A percentile compares a stretch with the other conserved stretches of the same genome.
Evolutionary conservation across 176 grass and related monocot species (phyloP).

Genomic region (Secale cereale): DNA sequence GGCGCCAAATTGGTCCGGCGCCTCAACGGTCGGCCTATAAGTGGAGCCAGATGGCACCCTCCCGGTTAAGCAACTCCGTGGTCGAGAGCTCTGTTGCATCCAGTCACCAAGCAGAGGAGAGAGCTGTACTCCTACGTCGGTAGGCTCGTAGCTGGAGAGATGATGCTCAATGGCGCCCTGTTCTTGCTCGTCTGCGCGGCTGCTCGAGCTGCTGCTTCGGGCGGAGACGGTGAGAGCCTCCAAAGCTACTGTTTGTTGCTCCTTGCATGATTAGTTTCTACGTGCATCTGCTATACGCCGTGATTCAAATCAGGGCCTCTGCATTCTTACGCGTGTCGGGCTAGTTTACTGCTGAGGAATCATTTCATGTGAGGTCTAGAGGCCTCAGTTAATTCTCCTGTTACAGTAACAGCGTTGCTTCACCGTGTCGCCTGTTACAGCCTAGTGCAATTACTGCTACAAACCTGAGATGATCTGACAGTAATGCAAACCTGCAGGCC

Average conservation of each 20-base stretch:
- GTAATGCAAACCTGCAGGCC: neutral
- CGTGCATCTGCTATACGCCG: no score
- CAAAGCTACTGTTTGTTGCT: neutral
- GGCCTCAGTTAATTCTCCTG: no score
- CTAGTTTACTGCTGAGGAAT: no score
- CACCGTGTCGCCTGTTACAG: no score
- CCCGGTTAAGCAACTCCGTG: neutral
- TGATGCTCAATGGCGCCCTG: conserved; percentile 11
- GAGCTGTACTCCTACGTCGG: neutral
- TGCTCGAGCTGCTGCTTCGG: neutral
- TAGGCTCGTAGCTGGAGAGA: neutral
- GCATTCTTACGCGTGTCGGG: no score
- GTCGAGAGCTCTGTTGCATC: neutral
- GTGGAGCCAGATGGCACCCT: neutral
- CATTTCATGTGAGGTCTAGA: no score
- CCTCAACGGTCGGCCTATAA: neutral
- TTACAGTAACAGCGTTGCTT: no score
- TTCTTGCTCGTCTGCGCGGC: conserved; percentile 18
- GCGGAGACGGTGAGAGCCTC: conserved; percentile 21
- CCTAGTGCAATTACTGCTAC: neutral
- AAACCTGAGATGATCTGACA: neutral
- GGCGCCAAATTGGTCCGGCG: neutral
- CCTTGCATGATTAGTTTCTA: neutral
- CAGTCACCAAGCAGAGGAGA: neutral
- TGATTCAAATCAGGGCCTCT: no score